These are phyloP conservation scores for Thyridium curvatum DNA, from an alignment of 2,329 filamentous ascomycete species.

Conservation along the genomic window DNA sequence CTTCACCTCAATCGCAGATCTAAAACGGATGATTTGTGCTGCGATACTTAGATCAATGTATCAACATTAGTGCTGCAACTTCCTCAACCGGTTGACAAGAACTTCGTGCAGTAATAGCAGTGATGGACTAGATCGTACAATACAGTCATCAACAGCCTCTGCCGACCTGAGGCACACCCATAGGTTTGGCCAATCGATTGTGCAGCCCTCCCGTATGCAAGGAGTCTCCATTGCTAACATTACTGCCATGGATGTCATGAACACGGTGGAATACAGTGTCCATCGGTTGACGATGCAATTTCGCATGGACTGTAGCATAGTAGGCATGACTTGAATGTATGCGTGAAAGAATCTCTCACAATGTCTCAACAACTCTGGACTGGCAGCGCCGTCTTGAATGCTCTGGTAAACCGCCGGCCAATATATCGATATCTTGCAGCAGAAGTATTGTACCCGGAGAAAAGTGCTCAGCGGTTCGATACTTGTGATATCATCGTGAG, in stretches of 20 bases:
- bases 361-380: neutral
- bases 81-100: neutral
- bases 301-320: neutral
- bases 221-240: neutral
- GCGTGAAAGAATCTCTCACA: slow-evolving; percentile 1
- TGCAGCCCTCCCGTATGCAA: neutral
- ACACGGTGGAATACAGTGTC: slow-evolving; percentile 5
- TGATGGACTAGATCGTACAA: neutral
- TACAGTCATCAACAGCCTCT: neutral
- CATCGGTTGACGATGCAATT: slow-evolving; percentile 5
- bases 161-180: neutral
- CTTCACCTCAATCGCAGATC: too few relatives aligned
- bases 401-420: slow-evolving; percentile 16
- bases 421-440: slow-evolving; percentile 19
- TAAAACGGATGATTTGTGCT: too few relatives aligned
- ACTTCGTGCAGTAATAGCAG: neutral
- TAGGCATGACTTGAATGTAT: neutral
- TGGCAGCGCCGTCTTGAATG: neutral
- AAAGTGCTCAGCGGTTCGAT: neutral
- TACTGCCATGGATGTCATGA: slow-evolving; percentile 2
- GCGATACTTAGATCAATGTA: too few relatives aligned
- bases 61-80: neutral
- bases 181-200: neutral
- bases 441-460: slow-evolving; percentile 19
- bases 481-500: neutral